Percentiles rank a stretch among this genome's conserved stretches.
Conservation (phyloP, 2,329 filamentous ascomycete genomes). For the Neofusicoccum sp. region DNA sequence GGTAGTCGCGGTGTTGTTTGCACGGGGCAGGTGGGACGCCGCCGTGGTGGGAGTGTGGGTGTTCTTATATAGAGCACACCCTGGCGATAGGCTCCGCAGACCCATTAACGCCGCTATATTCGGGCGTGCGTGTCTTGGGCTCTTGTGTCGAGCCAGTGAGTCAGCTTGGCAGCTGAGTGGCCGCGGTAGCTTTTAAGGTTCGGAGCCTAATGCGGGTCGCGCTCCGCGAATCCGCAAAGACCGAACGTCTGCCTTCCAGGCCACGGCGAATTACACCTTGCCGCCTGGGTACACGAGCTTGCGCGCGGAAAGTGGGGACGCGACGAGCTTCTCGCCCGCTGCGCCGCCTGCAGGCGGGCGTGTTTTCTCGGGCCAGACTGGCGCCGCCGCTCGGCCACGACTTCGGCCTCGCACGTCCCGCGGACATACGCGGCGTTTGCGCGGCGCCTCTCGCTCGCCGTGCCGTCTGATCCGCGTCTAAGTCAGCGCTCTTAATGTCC, state of each 20-base stretch:
- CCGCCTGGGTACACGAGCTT: not conserved
- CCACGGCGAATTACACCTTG: not conserved
- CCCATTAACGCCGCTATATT: constrained; percentile 1
- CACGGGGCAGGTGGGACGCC: not conserved
- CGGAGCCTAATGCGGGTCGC: constrained; percentile 15
- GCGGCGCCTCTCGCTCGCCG: not conserved
- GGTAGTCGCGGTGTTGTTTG: not conserved
- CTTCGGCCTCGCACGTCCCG: not conserved
- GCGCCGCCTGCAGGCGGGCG: not conserved
- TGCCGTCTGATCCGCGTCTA: not conserved
- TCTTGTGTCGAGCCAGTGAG: not conserved
- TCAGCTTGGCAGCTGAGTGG: constrained; percentile 11
- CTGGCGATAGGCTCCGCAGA: not conserved
- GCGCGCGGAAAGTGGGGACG: not conserved
- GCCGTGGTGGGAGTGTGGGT: not conserved
- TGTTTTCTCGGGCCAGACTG: not conserved
- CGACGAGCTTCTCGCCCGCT: not conserved
- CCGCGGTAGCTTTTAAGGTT: constrained; percentile 10
- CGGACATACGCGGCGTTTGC: not conserved
- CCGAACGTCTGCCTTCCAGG: not conserved
- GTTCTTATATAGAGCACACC: not conserved
- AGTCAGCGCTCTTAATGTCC: not conserved
- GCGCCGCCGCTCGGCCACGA: not conserved
- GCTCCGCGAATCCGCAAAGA: not conserved
- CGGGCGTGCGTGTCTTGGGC: constrained; percentile 8